Percentiles rank a stretch among this genome's conserved stretches.
phyloP scores from a whole-genome alignment of 371 early-diverging fungal species.

The Mucor piriformis region DNA sequence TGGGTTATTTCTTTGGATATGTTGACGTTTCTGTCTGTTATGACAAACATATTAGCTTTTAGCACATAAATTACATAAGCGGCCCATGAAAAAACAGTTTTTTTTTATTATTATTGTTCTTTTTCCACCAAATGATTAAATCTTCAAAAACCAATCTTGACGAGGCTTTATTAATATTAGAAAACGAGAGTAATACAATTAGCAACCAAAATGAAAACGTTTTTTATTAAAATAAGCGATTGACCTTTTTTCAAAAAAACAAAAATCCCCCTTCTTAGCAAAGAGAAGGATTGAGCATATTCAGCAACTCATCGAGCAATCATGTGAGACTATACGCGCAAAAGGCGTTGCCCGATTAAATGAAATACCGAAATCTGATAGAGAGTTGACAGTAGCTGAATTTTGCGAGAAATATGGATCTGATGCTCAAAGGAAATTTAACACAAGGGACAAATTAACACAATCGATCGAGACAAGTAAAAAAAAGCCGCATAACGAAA shows the following conservation, averaged over 20 bases:
- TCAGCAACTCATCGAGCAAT: constrained; percentile 29
- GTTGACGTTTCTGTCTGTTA: too few species aligned
- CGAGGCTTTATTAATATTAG: constrained; percentile 8
- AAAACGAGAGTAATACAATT: constrained; percentile 10
- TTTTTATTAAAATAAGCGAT: background rate
- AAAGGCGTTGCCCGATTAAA: constrained; percentile 33
- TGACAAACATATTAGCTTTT: too few species aligned
- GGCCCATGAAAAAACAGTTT: too few species aligned
- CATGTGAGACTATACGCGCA: constrained; percentile 32
- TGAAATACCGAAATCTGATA: constrained; percentile 23
- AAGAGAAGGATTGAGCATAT: constrained; percentile 32
- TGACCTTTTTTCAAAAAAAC: background rate
- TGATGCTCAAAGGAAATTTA: constrained; percentile 8
- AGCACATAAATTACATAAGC: too few species aligned
- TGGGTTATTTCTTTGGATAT: too few species aligned
- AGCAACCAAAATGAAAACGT: background rate
- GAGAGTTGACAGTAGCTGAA: constrained; percentile 33
- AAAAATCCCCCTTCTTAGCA: too few species aligned
- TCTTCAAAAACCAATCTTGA: background rate
- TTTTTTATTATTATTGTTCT: too few species aligned
- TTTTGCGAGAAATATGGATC: constrained; percentile 35
- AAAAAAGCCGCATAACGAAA: background rate
- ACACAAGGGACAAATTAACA: too few species aligned
- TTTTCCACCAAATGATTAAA: background rate
- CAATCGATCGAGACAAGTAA: too few species aligned